phyloP scores from a whole-genome alignment of 441 rosid genomes.

The Mallotus repandus region DNA sequence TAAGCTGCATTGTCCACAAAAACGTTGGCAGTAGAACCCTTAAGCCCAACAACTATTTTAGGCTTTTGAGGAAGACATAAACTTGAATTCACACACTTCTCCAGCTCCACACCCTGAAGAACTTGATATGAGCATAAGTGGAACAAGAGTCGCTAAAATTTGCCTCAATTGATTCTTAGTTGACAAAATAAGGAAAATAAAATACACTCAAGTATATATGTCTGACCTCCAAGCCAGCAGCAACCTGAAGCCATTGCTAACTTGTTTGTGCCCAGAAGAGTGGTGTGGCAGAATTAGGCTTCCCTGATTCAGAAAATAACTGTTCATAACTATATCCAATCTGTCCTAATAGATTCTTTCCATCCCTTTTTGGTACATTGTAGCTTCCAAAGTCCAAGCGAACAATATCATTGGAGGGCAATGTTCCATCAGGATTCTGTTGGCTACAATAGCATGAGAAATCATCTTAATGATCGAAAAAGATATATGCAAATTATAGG shows the following conservation, averaged over 20 bases:
- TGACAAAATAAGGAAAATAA: too few species aligned
- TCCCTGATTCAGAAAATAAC: conserved; percentile 32
- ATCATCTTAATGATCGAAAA: too few species aligned
- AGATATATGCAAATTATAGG: too few species aligned
- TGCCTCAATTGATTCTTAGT: neutral
- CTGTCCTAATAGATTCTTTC: conserved; percentile 36
- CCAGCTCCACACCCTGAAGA: conserved; percentile 37
- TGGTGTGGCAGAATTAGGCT: conserved; percentile 26
- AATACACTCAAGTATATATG: conserved; percentile 28
- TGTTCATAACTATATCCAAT: conserved; percentile 38
- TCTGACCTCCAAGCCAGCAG: conserved; percentile 26
- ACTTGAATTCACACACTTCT: conserved; percentile 47
- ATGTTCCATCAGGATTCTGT: conserved; percentile 37
- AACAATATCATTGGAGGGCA: conserved; percentile 25
- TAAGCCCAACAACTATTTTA: conserved; percentile 46
- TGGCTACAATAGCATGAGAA: too few species aligned
- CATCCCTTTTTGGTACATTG: conserved; percentile 39
- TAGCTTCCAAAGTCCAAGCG: conserved; percentile 37
- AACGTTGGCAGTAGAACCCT: conserved; percentile 42
- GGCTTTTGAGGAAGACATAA: conserved; percentile 43
- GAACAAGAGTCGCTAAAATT: too few species aligned
- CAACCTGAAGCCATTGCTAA: conserved; percentile 35
- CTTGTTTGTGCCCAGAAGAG: conserved; percentile 36
- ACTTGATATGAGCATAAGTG: too few species aligned
- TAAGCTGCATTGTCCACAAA: conserved; percentile 52